phyloP scores from a whole-genome alignment of 2,329 filamentous ascomycete species.

The Phaeophleospora eucalypticola region DNA sequence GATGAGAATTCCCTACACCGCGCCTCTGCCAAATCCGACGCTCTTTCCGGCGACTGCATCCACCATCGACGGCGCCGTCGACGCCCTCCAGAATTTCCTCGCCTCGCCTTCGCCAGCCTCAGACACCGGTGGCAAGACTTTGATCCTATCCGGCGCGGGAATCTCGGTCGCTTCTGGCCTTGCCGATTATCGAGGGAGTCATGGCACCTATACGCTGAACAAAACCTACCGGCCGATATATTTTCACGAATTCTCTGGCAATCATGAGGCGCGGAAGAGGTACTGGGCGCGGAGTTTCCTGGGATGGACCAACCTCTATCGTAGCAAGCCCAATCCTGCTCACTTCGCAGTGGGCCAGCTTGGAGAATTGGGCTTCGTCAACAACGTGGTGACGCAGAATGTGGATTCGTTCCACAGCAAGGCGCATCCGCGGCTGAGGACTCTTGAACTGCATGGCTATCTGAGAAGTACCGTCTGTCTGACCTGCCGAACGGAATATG shows the following conservation, averaged over 20 bases:
- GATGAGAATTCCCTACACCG: constrained; percentile 85
- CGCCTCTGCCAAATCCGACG: constrained; percentile 69
- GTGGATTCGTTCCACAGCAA: constrained; percentile 87
- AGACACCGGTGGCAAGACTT: constrained; percentile 52
- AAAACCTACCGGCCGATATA: constrained; percentile 81
- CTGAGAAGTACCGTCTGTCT: constrained; percentile 76
- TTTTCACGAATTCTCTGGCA: constrained; percentile 79
- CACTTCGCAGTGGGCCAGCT: constrained; percentile 75
- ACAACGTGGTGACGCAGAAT: constrained; percentile 85
- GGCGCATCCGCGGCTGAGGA: constrained; percentile 70
- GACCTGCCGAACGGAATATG: constrained; percentile 68
- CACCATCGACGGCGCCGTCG: constrained; percentile 67
- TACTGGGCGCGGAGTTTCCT: constrained; percentile 96
- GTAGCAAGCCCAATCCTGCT: constrained; percentile 71
- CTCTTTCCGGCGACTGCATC: constrained; percentile 70
- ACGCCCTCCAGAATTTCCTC: constrained; percentile 74
- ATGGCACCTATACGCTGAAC: constrained; percentile 91
- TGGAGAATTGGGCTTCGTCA: constrained; percentile 66
- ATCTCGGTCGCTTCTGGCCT: constrained; percentile 91
- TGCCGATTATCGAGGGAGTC: constrained; percentile 83
- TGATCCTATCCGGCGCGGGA: constrained; percentile 76
- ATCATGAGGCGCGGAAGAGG: constrained; percentile 79
- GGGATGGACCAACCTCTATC: constrained; percentile 79
- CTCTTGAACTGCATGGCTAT: constrained; percentile 87
- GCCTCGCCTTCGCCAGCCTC: constrained; percentile 38